phyloP scores from a whole-genome alignment of 495 filamentous ascomycete genomes.

The Xylaria curta region DNA sequence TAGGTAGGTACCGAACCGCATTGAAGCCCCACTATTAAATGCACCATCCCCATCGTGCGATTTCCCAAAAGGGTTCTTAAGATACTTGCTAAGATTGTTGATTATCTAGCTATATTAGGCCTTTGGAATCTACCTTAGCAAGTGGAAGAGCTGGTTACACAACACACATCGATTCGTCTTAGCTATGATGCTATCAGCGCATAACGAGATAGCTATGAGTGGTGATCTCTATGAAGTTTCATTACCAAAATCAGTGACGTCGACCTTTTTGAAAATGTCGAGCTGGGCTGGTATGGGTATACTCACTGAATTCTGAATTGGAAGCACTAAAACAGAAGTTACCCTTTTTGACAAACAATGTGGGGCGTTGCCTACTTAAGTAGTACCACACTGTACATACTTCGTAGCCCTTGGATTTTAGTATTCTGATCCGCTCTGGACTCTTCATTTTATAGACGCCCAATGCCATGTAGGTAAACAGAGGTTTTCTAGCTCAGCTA shows the following conservation, averaged over 20 bases:
- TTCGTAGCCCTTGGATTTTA: too few species aligned
- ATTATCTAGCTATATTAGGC: not conserved
- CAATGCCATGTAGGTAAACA: too few species aligned
- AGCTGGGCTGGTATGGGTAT: too few species aligned
- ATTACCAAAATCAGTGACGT: not conserved
- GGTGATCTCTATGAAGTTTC: not conserved
- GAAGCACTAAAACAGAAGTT: slow-evolving; percentile 7
- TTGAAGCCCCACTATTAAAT: not conserved
- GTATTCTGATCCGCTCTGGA: too few species aligned
- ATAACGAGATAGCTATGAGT: not conserved
- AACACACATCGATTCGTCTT: not conserved
- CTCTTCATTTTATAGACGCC: too few species aligned
- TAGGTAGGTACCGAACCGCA: too few species aligned
- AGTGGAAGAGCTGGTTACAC: not conserved
- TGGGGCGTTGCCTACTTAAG: slow-evolving; percentile 6
- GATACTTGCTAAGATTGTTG: not conserved
- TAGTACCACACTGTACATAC: too few species aligned
- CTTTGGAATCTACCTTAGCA: not conserved
- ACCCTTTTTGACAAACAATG: not conserved
- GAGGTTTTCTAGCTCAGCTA: too few species aligned
- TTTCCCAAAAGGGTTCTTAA: too few species aligned
- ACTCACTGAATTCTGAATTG: too few species aligned
- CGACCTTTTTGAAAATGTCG: not conserved
- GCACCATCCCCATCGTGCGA: not conserved
- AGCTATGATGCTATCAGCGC: not conserved